phyloP scores from a whole-genome alignment of 2,329 filamentous ascomycete species.

The Chrysoporthe cubensis region DNA sequence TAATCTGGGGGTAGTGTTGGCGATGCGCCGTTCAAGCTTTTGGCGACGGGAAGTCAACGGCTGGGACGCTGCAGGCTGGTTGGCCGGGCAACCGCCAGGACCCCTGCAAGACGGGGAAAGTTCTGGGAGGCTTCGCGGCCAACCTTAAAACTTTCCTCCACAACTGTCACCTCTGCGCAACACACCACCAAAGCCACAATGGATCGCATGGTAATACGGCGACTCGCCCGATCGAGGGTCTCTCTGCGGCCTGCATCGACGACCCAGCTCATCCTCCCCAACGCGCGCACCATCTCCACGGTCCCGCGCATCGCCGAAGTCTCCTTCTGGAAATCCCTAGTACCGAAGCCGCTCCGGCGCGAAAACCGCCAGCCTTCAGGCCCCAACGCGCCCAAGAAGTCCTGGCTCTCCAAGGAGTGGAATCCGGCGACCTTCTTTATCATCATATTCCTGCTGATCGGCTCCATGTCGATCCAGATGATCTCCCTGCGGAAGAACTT shows the following conservation, averaged over 20 bases:
- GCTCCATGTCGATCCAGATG: slow-evolving; percentile 94
- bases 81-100: slow-evolving; percentile 31
- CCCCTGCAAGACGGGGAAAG: background rate
- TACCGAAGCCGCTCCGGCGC: slow-evolving; percentile 69
- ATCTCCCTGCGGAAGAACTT: slow-evolving; percentile 79
- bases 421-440: slow-evolving; percentile 85
- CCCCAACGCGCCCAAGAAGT: slow-evolving; percentile 41
- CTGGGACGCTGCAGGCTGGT: slow-evolving; percentile 20
- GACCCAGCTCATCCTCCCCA: background rate
- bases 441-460: slow-evolving; percentile 82
- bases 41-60: slow-evolving; percentile 12
- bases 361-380: slow-evolving; percentile 42
- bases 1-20: background rate
- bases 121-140: background rate
- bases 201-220: slow-evolving; percentile 21
- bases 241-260: background rate
- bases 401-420: slow-evolving; percentile 64
- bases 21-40: slow-evolving; percentile 1
- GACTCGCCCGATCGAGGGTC: slow-evolving; percentile 1
- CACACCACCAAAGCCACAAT: slow-evolving; percentile 13
- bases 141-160: background rate
- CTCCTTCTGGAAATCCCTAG: slow-evolving; percentile 70
- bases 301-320: slow-evolving; percentile 36
- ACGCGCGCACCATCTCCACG: slow-evolving; percentile 29
- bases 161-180: background rate